Base-by-base conservation (phyloP, 345 rosid species). In the Gossypium turneri region DNA sequence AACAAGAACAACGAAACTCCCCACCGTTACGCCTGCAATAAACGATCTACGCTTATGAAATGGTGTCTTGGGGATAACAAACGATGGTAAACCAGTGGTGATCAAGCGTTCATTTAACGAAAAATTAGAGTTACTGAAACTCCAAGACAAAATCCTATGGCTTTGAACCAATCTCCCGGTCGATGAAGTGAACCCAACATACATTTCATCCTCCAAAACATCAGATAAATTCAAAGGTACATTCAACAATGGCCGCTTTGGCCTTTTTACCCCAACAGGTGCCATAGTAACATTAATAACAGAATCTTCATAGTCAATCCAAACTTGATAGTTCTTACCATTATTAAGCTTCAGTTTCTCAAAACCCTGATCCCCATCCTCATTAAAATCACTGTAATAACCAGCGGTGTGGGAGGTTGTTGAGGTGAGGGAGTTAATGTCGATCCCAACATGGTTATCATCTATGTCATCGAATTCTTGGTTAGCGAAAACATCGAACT, bases 301-400 rank as follows among this genome's bases (percentile, higher is more conserved):
- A 67, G 82, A 89, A 56, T 85, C 90, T 15, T 44, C 78, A 57
- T 90, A 89, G 70, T 90, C 97, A 72, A 89, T 85, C 94, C 98
- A 94, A 67, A 87, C 98, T 62, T 91, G 98, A 72, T 93, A 93
- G 41, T 91, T 93, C 65, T 83, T 80, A n/a, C 98, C 98, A 58
- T 77, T 77, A 56, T 91, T 91, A 15, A 93, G 88, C 87, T 82
- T 81, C 88, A 84, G 62, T 25, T 69, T 73, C 81, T 81, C 72
- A 74, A 93, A 90, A 1, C 74, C 74, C 60, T 74, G 56, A 34
- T 67, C 72, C 16, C 48, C 81, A 43, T 41, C 76, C 53, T 64
- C 69, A 38, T 34, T 5, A 34, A 34, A 34, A 13, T 81, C 82
- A 2, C 80, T 68, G 87, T 88, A 93, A 74, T 87, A 91, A 27